Base-by-base conservation (phyloP, 306 rosid genomes). In the Biancaea sappan region DNA sequence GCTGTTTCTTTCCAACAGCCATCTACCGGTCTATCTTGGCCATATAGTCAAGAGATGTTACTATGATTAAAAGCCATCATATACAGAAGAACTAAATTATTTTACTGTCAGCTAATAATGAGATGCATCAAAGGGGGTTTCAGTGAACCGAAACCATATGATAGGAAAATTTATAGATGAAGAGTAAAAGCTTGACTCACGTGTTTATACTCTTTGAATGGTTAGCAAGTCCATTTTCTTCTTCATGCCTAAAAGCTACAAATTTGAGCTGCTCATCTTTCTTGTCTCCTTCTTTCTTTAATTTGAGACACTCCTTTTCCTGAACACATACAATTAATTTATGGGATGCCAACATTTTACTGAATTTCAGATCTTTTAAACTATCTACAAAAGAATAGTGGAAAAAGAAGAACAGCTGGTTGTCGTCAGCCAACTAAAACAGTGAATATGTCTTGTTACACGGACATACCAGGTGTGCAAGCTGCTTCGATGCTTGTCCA, bases 261-360 rank as follows among this genome's bases (percentile, higher is more conserved):
- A 52, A 26, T 70, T 44, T 86, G 75, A 66, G 84, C 48, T 73
- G 88, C 61, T 80, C 84, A 52, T 81, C 87, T 71, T 88, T 80
- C 77, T 40, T 80, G 62, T 79, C 86, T 78, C 84, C 88, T 79
- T 89, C 89, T 70, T 82, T 85, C 82, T 83, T 89, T 69, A 91
- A 79, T 73, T 85, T 76, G 69, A 66, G 81, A 83, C 82, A 80
- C 48, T 88, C 94, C 66, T 91, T 86, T 75, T 94, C 90, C 98
- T 94, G 88, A 80, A 86, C 84, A 58, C 35, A 80, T 37, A 73
- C 47, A 73, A 72, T 46, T 68, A 69, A 43, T 56, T 52, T 63
- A 69, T 25, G 58, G 34, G 32, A 80, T 58, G n/a, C 44, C 71
- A 50, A 61, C 73, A 44, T 54, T 69, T 73, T 52, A 73, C 77